A percentile compares a stretch with the other conserved stretches of the same genome.
phyloP scores from a whole-genome alignment of 2,329 filamentous ascomycete genomes.

The Trichoderma sp. region DNA sequence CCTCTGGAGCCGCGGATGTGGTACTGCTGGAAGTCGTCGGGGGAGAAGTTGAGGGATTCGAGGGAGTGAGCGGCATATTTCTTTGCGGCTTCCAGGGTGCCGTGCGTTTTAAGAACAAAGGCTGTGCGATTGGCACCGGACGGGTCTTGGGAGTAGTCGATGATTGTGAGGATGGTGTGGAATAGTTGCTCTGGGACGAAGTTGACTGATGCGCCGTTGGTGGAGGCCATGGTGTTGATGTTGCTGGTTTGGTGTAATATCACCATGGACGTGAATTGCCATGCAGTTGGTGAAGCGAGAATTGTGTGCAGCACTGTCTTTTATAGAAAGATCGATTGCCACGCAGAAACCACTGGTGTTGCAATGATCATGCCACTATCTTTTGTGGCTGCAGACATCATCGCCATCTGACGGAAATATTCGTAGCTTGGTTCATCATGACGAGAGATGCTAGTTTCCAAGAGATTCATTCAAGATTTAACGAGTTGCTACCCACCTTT shows the following conservation, averaged over 20 bases:
- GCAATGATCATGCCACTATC: constrained; percentile 3
- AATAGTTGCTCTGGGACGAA: constrained; percentile 38
- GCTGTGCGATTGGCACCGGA: constrained; percentile 35
- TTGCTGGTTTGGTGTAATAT: background rate
- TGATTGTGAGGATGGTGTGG: constrained; percentile 42
- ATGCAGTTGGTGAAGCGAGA: background rate
- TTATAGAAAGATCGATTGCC: background rate
- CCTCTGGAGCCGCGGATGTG: constrained; percentile 28
- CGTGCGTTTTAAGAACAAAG: constrained; percentile 44
- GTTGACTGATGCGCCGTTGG: background rate
- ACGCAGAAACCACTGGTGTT: background rate
- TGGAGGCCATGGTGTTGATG: constrained; percentile 1
- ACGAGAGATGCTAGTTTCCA: background rate
- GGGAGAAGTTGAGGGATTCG: constrained; percentile 38
- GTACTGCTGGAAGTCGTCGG: constrained; percentile 42
- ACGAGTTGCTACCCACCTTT: background rate
- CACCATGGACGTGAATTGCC: background rate
- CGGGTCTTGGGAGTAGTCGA: constrained; percentile 32
- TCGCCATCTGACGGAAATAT: no score
- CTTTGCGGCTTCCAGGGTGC: constrained; percentile 41
- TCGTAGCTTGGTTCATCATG: background rate
- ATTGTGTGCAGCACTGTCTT: background rate
- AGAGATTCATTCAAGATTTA: background rate
- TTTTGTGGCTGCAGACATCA: background rate
- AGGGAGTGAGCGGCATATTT: constrained; percentile 39